Base-by-base conservation (phyloP, 2,329 filamentous ascomycete genomes). In the Colletotrichum costaricense region DNA sequence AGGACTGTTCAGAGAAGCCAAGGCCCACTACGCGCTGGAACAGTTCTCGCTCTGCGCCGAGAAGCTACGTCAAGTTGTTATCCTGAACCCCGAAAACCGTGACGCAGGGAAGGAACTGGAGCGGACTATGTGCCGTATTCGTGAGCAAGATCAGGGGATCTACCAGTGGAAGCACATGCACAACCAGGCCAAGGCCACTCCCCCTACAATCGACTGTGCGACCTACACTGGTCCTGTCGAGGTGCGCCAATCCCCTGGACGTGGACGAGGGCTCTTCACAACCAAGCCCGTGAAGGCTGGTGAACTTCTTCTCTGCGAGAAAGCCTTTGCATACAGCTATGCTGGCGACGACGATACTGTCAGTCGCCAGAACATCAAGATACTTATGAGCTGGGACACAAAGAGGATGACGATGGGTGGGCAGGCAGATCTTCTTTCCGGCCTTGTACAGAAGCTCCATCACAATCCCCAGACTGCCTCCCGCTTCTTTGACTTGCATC, bases 251-350 rank as follows among this genome's bases (percentile, higher is more conserved):
- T 84, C 85, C 1, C 77, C 78, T 1, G 83, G 79, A 9, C 81
- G 83, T 22, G 88, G 88, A 2, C 82, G 83, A 2, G 89, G 89
- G 0, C 78, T 90, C 0, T 91, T 90, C 75, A 87, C 86, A 0
- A 88, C 84, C 0, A 78, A 80, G 24, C 76, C 80, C 0, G 86
- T 91, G 2, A 80, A 82, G 49, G 83, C 85, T 0, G 88, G 88
- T 0, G 86, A 90, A 4, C 79, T 90, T 2, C 77, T 91, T 0
- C 75, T 91, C 1, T 90, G 87, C 59, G 89, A 91, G 72, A 91
- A 90, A 73, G 88, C 88, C 0, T 89, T 90, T 75, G 78, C 78
- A 0, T 83, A 88, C 76, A 80, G 74, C 24, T 85, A 80, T 56
- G 75, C 72, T 46, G 59, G 14, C 4, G 78, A 76, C 4, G 75